Percentiles rank a stretch among this genome's conserved stretches.
Conservation (phyloP, 768 basidiomycete species). For the Neoboletus magnificus region DNA sequence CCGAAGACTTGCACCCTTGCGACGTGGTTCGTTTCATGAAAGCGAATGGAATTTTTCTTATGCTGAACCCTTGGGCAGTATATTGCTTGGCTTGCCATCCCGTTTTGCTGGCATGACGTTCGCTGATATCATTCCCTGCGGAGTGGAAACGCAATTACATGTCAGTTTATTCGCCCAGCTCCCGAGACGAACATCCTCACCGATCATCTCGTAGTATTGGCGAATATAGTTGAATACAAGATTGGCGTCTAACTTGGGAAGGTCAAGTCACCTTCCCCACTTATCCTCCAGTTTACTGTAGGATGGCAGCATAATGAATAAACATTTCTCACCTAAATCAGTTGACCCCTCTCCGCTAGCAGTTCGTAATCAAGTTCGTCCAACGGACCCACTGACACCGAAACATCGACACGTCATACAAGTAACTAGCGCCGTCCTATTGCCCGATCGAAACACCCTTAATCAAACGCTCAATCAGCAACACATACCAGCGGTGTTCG, state of each 20-base stretch:
- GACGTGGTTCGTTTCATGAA: slow-evolving; percentile 1
- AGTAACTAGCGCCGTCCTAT: not conserved
- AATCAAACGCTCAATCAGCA: not conserved
- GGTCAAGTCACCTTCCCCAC: not conserved
- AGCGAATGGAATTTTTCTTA: not conserved
- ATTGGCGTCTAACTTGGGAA: not conserved
- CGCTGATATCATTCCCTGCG: not conserved
- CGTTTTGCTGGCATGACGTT: slow-evolving; percentile 2
- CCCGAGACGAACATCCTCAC: not conserved
- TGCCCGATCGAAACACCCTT: not conserved
- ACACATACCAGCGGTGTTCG: not conserved
- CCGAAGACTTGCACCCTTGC: slow-evolving; percentile 1
- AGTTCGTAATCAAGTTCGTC: not conserved
- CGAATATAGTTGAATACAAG: not conserved
- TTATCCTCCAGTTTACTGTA: not conserved
- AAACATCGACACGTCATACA: not conserved
- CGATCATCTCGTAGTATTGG: not conserved
- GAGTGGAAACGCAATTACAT: not conserved
- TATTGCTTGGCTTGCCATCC: not conserved
- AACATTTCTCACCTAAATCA: not conserved
- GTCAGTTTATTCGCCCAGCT: not conserved
- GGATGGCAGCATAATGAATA: not conserved
- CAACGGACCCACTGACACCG: no score
- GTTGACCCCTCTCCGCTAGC: not conserved
- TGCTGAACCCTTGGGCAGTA: slow-evolving; percentile 6